Percentiles rank a stretch among this genome's conserved stretches.
These are phyloP conservation scores for Antitrichia curtipendula DNA, from an alignment of 225 moss, liverwort and hornwort species.

Conservation along the genomic window DNA sequence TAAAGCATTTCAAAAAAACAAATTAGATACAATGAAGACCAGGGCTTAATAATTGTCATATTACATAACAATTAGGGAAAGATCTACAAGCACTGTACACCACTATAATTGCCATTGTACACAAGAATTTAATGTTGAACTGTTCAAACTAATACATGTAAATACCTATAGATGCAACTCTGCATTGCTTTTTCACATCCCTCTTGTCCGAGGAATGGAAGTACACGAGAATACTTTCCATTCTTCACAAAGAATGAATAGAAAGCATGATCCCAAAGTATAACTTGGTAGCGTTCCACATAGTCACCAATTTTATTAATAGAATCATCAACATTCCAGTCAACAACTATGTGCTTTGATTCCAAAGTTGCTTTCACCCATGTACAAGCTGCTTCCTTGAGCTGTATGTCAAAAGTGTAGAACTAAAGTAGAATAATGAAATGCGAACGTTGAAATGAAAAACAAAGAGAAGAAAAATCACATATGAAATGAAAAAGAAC, in stretches of 20 bases:
- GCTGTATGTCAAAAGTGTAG: too few species aligned
- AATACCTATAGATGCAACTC: neutral
- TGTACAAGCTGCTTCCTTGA: neutral
- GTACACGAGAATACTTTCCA: neutral
- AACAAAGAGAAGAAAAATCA: too few species aligned
- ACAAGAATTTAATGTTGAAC: fast-evolving
- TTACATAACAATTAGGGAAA: neutral
- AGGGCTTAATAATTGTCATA: fast-evolving
- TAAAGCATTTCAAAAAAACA: fast-evolving
- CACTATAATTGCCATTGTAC: neutral
- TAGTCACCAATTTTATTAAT: neutral
- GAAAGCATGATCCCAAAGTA: neutral
- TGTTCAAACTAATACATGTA: fast-evolving
- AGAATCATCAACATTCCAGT: fast-evolving
- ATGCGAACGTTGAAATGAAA: too few species aligned
- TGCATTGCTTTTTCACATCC: neutral
- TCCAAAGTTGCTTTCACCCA: neutral
- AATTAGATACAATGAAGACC: neutral
- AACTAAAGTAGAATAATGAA: too few species aligned
- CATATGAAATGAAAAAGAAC: too few species aligned
- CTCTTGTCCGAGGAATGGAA: too few species aligned
- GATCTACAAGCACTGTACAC: neutral
- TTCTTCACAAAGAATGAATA: neutral
- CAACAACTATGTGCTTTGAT: neutral
- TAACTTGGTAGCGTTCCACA: neutral